Base-by-base conservation (phyloP, 176 grass and related monocot genomes). In the Saccharum officinarum region DNA sequence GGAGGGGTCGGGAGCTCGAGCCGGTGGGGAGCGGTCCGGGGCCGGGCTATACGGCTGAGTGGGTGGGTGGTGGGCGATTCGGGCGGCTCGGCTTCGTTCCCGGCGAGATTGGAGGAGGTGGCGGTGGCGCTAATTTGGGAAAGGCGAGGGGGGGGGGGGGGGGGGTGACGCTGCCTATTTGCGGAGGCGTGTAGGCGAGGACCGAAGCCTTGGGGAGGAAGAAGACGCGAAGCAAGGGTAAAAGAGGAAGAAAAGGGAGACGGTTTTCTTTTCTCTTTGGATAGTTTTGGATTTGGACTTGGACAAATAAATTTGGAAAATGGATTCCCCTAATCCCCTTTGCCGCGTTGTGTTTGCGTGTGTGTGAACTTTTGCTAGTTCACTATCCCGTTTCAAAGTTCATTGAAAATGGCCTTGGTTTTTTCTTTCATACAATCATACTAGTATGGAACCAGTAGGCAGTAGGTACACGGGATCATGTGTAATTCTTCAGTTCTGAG, bases 51-150 rank as follows among this genome's bases (percentile, higher is more conserved):
- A 83, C 38, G 34, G 79, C 23, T 17, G 67, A 46, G 15, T 20
- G 47, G 47, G 31, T 38, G 31, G 23, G 64, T 16, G 87, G 66
- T 6, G 71, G 73, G 14, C 0, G 74, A 62, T 75, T 80, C 76
- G 80, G 73, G 80, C 45, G 84, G 80, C 68, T 38, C 46, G 73
- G 89, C 89, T 87, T 80, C 10, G 84, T 87, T 90, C 52, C 44
- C 64, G 45, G 13, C 14, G 47, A 0, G 23, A 63, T 25, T 1
- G 65, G 71, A 77, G 75, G 78, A 39, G 82, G 68, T 20, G 69
- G 80, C 22, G 65, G 63, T 30, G 79, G 47, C 28, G 64, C 81
- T 91, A 91, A 84, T 91, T 87, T 62, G 85, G 89, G 85, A 84
- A 91, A 75, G 84, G 73, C 17, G 41, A 52, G 47, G 52, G 5